Conservation (phyloP, 75 land plant species). For the Isoetes taiwanensis region DNA sequence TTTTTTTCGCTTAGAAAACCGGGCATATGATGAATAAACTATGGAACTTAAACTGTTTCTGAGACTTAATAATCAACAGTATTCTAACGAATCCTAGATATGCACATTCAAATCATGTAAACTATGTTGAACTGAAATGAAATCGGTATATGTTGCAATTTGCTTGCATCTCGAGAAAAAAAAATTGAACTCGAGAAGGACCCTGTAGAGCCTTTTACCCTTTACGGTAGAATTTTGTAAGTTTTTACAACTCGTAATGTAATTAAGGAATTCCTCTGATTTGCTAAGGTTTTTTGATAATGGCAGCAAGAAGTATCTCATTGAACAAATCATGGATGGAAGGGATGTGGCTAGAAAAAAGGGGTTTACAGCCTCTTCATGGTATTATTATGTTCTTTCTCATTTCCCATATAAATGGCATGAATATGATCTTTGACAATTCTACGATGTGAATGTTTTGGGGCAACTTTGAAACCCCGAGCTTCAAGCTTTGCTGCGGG, state of each 20-base stretch:
- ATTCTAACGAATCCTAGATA: no score
- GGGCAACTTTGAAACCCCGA: conserved; percentile 28
- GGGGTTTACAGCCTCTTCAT: conserved; percentile 29
- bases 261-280: not conserved
- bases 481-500: conserved; percentile 24
- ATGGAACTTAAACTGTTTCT: no score
- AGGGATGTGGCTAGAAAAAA: conserved; percentile 24
- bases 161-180: no score
- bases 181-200: conserved; percentile 29
- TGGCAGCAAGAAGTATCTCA: conserved; percentile 26
- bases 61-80: no score
- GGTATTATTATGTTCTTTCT: conserved; percentile 14
- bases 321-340: conserved; percentile 26
- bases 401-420: no score
- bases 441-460: conserved; percentile 27
- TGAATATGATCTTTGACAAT: no score
- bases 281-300: not conserved
- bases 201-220: conserved; percentile 26
- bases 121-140: no score
- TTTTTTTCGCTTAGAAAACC: no score
- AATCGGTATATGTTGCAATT: no score
- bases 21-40: no score
- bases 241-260: conserved; percentile 1
- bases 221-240: conserved; percentile 32
- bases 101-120: no score